Percentiles rank a stretch among this genome's conserved stretches.
phyloP scores from a whole-genome alignment of 208 protist genomes.

The Wallacemonas collosoma region DNA sequence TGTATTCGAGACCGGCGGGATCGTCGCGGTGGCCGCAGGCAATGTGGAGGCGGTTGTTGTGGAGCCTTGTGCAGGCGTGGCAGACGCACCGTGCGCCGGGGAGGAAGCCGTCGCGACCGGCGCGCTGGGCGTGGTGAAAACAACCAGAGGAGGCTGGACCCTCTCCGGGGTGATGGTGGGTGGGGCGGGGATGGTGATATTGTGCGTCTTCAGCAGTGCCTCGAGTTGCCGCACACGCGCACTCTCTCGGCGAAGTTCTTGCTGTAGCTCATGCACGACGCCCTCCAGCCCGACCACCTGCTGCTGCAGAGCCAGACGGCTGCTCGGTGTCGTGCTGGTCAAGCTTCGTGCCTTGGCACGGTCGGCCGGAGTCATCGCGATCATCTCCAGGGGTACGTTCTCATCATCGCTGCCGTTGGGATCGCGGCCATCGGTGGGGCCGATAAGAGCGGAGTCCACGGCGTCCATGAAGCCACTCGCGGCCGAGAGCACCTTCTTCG shows the following conservation, averaged over 20 bases:
- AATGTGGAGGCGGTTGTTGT: no score
- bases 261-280: slow-evolving; percentile 62
- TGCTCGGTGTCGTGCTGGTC: background rate
- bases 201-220: slow-evolving; percentile 24
- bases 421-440: slow-evolving; percentile 22
- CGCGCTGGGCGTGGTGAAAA: background rate
- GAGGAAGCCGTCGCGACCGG: background rate
- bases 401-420: slow-evolving; percentile 28
- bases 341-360: background rate
- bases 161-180: slow-evolving; percentile 7
- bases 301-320: slow-evolving; percentile 20
- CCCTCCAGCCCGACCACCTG: slow-evolving; percentile 46
- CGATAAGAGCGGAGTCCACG: slow-evolving; percentile 47
- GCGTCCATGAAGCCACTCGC: slow-evolving; percentile 44
- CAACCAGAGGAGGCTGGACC: slow-evolving; percentile 1
- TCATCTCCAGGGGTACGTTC: slow-evolving; percentile 22
- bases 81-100: no score
- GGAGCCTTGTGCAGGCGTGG: no score
- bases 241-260: slow-evolving; percentile 45
- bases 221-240: slow-evolving; percentile 33
- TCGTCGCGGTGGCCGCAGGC: no score
- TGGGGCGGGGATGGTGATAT: slow-evolving; percentile 30
- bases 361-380: background rate
- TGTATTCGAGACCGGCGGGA: no score
- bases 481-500: slow-evolving; percentile 41